Base-by-base conservation (phyloP, 2,329 filamentous ascomycete genomes). In the Arachnomyces sp. region DNA sequence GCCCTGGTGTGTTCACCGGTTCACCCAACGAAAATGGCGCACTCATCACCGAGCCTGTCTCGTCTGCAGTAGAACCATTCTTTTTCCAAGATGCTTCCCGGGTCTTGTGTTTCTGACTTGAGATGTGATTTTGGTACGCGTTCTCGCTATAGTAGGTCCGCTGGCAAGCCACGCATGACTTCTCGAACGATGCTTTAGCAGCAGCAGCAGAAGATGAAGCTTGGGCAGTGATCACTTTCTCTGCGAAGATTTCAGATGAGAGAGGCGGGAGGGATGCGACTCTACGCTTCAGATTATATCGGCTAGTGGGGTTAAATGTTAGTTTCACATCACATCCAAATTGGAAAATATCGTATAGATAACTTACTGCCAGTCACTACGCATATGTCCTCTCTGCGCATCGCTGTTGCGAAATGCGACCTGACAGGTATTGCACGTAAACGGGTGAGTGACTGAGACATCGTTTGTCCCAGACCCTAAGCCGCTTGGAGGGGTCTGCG, bases 101-200 rank as follows among this genome's bases (percentile, higher is more conserved):
- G 41, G 77, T 71, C 64, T 81, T 86, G 66, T 98, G 92, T 65
- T 95, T 95, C 52, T 86, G 82, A 67, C 89, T 95, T 44, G 80
- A 81, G 42, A 96, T 63, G 59, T 98, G 92, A 65, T 96, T 98
- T 58, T 82, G 80, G 65, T 84, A 96, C 28, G 92, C 90, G 67
- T 95, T 95, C 59, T 95, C 86, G 66, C 89, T 96, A 71, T 83
- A 96, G 65, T 94, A 98, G 11, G 84, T 88, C 71, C 94, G 94
- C 56, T 84, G 77, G 69, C 92, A 98, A 14, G 81, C 75, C 3
- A 79, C 72, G 64, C 92, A 98, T 21, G 73, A 68, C 57, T 84
- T 88, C 62, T 95, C 87, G 57, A 89, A 96, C 11, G 86, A 80
- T 3, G 89, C 90, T 65, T 86, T 87, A 47, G 88, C 85, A 41